Conservation (phyloP, 2,329 filamentous ascomycete species). For the Chaetomium sp. region DNA sequence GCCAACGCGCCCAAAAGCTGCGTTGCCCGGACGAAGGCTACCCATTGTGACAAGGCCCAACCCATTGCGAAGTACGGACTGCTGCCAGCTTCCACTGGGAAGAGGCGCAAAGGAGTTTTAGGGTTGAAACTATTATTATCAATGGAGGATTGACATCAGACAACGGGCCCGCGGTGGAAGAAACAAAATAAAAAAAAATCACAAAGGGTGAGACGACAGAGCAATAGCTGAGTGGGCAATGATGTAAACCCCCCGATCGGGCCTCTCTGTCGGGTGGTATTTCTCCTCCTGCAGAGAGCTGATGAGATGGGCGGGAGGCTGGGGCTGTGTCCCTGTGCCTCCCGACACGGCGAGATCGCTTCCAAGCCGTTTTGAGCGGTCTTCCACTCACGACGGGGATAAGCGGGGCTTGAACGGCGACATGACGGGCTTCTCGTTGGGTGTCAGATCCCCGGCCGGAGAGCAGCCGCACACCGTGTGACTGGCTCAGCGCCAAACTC, state of each 20-base stretch:
- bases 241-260: neutral
- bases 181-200: neutral
- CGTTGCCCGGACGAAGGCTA: slow-evolving; percentile 39
- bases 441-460: neutral
- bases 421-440: neutral
- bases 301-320: slow-evolving; percentile 11
- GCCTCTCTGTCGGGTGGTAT: neutral
- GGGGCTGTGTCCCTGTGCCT: slow-evolving; percentile 23
- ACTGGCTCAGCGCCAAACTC: neutral
- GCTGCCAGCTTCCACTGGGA: slow-evolving; percentile 21
- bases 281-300: slow-evolving; percentile 2
- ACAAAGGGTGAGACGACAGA: neutral
- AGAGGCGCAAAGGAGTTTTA: slow-evolving; percentile 15
- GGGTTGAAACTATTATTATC: neutral
- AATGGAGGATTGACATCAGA: slow-evolving; percentile 2
- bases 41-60: slow-evolving; percentile 42
- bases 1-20: slow-evolving; percentile 40
- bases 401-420: neutral
- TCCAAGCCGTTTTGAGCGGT: slow-evolving; percentile 11
- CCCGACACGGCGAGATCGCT: neutral
- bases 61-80: slow-evolving; percentile 27
- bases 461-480: neutral
- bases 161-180: neutral
- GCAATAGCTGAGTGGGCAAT: neutral
- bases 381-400: slow-evolving; percentile 1